Percentiles rank a stretch among this genome's conserved stretches.
Conservation (phyloP, 129 eudicot genomes). For the Artemisia tridentata region DNA sequence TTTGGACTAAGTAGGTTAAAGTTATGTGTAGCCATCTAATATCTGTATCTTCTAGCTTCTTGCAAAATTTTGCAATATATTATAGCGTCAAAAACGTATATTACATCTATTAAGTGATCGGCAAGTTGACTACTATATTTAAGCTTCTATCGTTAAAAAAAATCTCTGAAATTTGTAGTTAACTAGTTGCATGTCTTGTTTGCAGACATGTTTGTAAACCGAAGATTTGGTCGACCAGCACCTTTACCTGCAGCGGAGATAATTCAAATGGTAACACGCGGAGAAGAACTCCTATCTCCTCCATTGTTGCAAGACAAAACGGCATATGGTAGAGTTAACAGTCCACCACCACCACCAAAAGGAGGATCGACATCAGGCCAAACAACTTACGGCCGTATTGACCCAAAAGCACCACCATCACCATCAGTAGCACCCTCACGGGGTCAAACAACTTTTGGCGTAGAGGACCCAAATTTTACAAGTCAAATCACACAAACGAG, state of each 20-base stretch:
- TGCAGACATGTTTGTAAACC: constrained; percentile 3
- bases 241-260: background rate
- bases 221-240: constrained; percentile 4
- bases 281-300: background rate
- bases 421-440: background rate
- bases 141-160: too few relatives aligned
- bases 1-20: too few relatives aligned
- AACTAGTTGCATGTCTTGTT: background rate
- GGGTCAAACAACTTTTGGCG: background rate
- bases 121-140: too few relatives aligned
- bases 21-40: too few relatives aligned
- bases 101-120: too few relatives aligned
- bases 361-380: background rate
- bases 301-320: background rate
- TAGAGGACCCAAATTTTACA: background rate
- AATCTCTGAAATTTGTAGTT: too few relatives aligned
- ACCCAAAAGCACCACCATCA: constrained; percentile 14
- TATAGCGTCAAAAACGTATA: too few relatives aligned
- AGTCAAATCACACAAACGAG: background rate
- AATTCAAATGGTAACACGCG: constrained; percentile 11
- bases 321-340: background rate
- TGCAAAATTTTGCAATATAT: too few relatives aligned
- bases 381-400: background rate
- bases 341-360: constrained; percentile 5
- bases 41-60: too few relatives aligned